These are phyloP conservation scores for Cutaneotrichosporon sp. DNA, from an alignment of 1,284 basidiomycete genomes.

Conservation along the genomic window DNA sequence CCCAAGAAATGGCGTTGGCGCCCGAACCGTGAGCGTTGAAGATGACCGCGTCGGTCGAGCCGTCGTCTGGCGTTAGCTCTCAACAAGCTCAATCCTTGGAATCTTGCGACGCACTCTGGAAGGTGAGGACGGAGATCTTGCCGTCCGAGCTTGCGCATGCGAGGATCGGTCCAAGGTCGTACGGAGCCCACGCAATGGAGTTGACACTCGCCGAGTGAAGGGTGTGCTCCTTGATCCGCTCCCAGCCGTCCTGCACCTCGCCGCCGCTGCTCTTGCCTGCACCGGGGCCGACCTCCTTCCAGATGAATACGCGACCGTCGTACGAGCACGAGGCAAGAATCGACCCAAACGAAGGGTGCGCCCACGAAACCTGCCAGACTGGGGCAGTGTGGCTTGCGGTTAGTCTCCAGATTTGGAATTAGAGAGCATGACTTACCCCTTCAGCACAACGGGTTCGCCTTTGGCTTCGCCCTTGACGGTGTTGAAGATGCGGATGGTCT, in stretches of 20 bases:
- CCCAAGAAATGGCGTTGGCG: slow-evolving; percentile 97
- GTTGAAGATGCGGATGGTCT: slow-evolving; percentile 93
- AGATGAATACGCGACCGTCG: slow-evolving; percentile 96
- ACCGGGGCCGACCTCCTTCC: slow-evolving; percentile 70
- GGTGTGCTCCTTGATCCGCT: slow-evolving; percentile 94
- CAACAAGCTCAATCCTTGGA: not conserved
- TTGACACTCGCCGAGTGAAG: slow-evolving; percentile 92
- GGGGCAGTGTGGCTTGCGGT: slow-evolving; percentile 79
- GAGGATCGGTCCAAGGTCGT: slow-evolving; percentile 93
- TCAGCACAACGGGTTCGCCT: slow-evolving; percentile 69
- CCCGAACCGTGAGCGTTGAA: slow-evolving; percentile 95
- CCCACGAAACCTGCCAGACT: slow-evolving; percentile 99
- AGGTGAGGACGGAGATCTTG: slow-evolving; percentile 92
- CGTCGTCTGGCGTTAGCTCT: slow-evolving; percentile 70
- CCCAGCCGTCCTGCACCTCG: slow-evolving; percentile 63
- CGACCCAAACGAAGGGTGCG: slow-evolving; percentile 92
- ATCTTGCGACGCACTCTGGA: slow-evolving; percentile 72
- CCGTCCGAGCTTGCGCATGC: slow-evolving; percentile 98
- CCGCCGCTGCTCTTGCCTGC: slow-evolving; percentile 53
- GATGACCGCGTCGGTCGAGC: slow-evolving; percentile 91
- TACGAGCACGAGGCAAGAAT: slow-evolving; percentile 97
- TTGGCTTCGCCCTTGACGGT: slow-evolving; percentile 77
- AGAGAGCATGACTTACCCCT: slow-evolving; percentile 63
- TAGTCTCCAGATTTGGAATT: not conserved
- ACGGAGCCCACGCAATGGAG: slow-evolving; percentile 96